Conservation (phyloP, 2,329 filamentous ascomycete species). For the Fusarium lyarnte region DNA sequence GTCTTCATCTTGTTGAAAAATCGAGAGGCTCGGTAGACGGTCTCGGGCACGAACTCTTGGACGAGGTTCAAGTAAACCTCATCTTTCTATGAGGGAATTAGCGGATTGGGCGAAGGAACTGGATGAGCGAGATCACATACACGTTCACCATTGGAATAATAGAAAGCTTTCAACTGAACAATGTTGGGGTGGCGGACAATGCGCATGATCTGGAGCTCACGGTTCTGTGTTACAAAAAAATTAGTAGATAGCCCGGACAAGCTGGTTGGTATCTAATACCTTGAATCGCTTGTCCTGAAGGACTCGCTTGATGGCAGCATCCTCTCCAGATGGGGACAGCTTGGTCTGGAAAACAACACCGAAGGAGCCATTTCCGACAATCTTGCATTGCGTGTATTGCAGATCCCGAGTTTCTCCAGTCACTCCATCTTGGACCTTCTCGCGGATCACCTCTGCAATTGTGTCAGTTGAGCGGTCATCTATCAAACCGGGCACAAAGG, state of each 20-base stretch:
- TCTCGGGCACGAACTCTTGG: slow-evolving; percentile 97
- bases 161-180: slow-evolving; percentile 98
- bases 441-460: slow-evolving; percentile 87
- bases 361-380: slow-evolving; percentile 98
- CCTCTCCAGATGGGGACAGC: slow-evolving; percentile 95
- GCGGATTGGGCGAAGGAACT: not conserved
- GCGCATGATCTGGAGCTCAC: slow-evolving; percentile 99
- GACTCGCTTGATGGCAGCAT: slow-evolving; percentile 98
- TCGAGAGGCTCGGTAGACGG: slow-evolving; percentile 95
- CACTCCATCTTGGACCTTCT: slow-evolving; percentile 98
- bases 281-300: slow-evolving; percentile 99
- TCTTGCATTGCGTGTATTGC: slow-evolving; percentile 99
- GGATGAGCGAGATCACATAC: slow-evolving; percentile 61
- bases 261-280: slow-evolving; percentile 60
- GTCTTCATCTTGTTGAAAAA: slow-evolving; percentile 99
- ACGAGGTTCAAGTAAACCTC: slow-evolving; percentile 99
- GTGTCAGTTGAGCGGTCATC: slow-evolving; percentile 24
- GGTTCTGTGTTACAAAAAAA: slow-evolving; percentile 73
- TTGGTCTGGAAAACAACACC: slow-evolving; percentile 99
- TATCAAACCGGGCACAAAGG: not conserved
- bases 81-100: slow-evolving; percentile 74
- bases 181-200: slow-evolving; percentile 99
- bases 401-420: slow-evolving; percentile 97
- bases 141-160: slow-evolving; percentile 98
- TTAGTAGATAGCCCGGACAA: slow-evolving; percentile 23